Evolutionary conservation across 257 asterid species (phyloP), one percentile per base, ranked within the genome.

Genomic region (Penstemon newberryi): DNA sequence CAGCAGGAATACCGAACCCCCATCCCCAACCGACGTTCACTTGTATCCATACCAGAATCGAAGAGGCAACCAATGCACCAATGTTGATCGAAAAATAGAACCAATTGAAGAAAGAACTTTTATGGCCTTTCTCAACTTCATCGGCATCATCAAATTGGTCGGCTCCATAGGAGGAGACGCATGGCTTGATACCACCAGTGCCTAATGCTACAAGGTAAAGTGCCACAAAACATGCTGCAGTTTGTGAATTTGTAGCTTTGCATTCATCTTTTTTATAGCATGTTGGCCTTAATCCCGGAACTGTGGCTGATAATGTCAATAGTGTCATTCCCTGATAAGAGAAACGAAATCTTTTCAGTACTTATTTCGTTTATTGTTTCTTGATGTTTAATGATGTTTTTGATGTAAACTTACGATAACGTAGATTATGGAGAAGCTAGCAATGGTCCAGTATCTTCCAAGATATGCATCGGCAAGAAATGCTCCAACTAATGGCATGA

Each of bases 91-190:
- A 84, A 19, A 89, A 81, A 60, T 84, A 89, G 77, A 88, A 84
- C 91, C 86, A 84, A 43, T 83, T 86, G 78, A 89, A 89, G 81
- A 86, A 86, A 4, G 89, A 84, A 39, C 84, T 67, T 67, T 83
- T 84, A 69, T 73, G 88, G 52, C 72, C 79, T 74, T 82, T 86
- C 80, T 89, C 93, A 50, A 60, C 77, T 42, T 79, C 89, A 70
- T 89, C 86, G 10, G 82, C 68, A 56, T 89, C 91, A 45, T 89
- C 96, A 25, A 89, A 89, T 55, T 89, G 93, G 66, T 89, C 91
- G 1, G 96, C 96, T 4, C 93, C 96, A 9, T 75, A 89, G 3
- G 96, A 86, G 0, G 93, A 89, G n/a, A 89, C 93, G 1, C 93
- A 89, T 0, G 93, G 93, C 79, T 89, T 89, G 69, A 89, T 86